Conservation (phyloP, 345 rosid genomes). For the Rhizophora apiculata region DNA sequence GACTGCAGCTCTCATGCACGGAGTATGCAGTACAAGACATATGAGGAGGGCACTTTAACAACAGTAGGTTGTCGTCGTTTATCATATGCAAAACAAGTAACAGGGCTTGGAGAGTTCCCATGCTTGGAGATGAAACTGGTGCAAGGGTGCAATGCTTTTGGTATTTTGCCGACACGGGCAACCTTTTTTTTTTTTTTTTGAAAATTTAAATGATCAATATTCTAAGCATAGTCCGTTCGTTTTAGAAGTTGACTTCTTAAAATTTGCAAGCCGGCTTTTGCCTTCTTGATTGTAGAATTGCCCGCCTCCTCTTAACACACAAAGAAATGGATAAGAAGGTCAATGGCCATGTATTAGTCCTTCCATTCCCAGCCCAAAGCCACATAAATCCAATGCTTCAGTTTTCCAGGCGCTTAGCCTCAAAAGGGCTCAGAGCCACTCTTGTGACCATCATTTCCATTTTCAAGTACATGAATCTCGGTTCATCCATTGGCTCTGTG, state of each 20-base stretch:
- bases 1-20: too few relatives aligned
- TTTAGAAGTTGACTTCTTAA: not conserved
- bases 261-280: not conserved
- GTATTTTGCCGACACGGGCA: too few relatives aligned
- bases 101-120: not conserved
- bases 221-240: not conserved
- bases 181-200: too few relatives aligned
- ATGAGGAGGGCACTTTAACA: too few relatives aligned
- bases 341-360: not conserved
- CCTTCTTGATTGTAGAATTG: not conserved
- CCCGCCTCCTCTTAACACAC: not conserved
- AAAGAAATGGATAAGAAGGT: not conserved
- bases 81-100: slow-evolving; percentile 6
- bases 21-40: too few relatives aligned
- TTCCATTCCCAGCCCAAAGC: slow-evolving; percentile 10
- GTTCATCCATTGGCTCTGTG: not conserved
- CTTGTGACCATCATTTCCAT: not conserved
- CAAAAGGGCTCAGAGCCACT: slow-evolving; percentile 6
- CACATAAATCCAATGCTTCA: slow-evolving; percentile 11
- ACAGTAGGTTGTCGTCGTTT: too few relatives aligned
- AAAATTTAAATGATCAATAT: not conserved
- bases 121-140: not conserved
- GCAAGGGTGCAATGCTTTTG: not conserved
- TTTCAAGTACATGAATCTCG: too few relatives aligned
- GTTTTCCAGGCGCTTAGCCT: slow-evolving; percentile 3